Evolutionary conservation across 2,329 filamentous ascomycete species (phyloP), one percentile per base, ranked within the genome.

Genomic region (Fusarium sp.): DNA sequence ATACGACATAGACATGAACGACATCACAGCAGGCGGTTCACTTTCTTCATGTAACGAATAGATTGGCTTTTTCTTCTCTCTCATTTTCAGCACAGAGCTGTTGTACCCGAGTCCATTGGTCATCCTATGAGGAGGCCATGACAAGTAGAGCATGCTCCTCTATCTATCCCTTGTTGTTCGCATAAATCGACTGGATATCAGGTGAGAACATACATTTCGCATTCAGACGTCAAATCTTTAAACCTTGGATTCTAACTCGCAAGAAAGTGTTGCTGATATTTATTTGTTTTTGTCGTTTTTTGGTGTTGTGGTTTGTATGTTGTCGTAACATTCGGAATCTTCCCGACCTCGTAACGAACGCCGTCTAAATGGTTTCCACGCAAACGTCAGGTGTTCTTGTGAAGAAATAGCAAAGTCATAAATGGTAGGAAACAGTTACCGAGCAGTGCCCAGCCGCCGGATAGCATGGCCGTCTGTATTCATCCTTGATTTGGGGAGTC

Each of bases 281-380:
- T 45, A 15, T 57, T 52, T 58, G 27, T 43, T 24, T 49, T 24
- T 59, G 4, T 13, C 22, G 40, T 24, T 34, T 43, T 30, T 32
- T 46, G 61, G 11, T 27, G 32, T 25, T 58, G 25, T 58, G n/a
- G 20, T 69, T 46, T 52, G 55, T 52, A 38, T 38, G 47, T 44
- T 68, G 59, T 68, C 57, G 55, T 66, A 49, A 45, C 53, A 64
- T 62, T 61, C 48, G 45, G 51, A 34, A 57, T 62, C 48, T 49
- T 63, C 53, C 40, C 43, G 47, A 61, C 62, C 63, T 72, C 59
- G 43, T 62, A 73, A 61, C 48, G 49, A 62, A 73, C 73, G 73
- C 69, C 63, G 67, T 74, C 73, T 75, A 75, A 70, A 74, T 67
- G 54, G 60, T 73, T 53, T 66, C 69, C 67, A 69, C 44, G 62